Percentiles rank a stretch among this genome's conserved stretches.
Evolutionary conservation across 768 basidiomycete species (phyloP).

Genomic region (Krasilnikovozyma curviuscula): DNA sequence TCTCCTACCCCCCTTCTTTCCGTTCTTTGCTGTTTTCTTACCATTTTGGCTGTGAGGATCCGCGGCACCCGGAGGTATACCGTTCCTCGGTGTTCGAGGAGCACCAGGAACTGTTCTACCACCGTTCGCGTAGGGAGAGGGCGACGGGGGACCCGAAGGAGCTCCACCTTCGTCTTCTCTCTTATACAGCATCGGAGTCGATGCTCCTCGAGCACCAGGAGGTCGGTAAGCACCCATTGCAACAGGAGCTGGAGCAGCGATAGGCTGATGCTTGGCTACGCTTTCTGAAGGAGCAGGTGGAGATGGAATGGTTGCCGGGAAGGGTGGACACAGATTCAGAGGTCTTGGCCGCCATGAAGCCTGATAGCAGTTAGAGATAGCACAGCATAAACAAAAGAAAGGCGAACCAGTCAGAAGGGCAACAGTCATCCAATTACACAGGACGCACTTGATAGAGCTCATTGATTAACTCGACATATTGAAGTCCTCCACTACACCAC

Average conservation of each 20-base stretch:
- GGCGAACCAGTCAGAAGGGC: background rate
- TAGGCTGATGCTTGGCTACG: constrained; percentile 23
- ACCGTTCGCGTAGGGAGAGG: constrained; percentile 22
- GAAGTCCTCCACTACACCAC: constrained; percentile 74
- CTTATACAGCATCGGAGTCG: constrained; percentile 73
- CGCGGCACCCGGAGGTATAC: constrained; percentile 22
- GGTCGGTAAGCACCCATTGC: constrained; percentile 64
- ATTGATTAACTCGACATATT: constrained; percentile 62
- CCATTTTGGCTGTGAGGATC: constrained; percentile 8
- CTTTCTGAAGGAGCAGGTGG: constrained; percentile 48
- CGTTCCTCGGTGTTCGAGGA: constrained; percentile 21
- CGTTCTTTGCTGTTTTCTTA: background rate
- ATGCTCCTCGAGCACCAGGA: constrained; percentile 52
- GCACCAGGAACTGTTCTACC: constrained; percentile 18
- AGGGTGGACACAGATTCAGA: constrained; percentile 44
- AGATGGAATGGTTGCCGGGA: constrained; percentile 45
- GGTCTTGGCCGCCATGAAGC: constrained; percentile 59
- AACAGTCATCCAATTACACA: background rate
- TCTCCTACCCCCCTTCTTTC: background rate
- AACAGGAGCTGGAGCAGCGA: constrained; percentile 38
- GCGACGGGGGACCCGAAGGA: constrained; percentile 30
- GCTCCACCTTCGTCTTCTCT: constrained; percentile 74
- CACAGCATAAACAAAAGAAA: background rate
- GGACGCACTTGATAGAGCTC: constrained; percentile 60
- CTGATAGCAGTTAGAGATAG: constrained; percentile 7